Evolutionary conservation across 208 protist genomes (phyloP).

Genomic region (Leishmania martiniquensis): DNA sequence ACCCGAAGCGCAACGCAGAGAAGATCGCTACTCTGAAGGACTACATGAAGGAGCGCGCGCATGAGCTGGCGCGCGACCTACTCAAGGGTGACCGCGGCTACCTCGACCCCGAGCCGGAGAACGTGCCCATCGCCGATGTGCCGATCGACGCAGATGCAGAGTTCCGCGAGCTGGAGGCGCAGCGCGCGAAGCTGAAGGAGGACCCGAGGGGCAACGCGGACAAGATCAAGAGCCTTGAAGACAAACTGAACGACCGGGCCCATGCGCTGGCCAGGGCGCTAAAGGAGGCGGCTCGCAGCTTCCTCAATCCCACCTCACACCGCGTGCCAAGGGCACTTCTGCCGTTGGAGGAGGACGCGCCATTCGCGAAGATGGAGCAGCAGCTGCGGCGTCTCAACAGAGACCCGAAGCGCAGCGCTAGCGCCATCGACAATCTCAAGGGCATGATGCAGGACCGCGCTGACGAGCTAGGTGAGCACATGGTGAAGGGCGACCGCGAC

Average conservation of each 20-base stretch:
- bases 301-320: conserved; percentile 56
- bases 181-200: conserved; percentile 72
- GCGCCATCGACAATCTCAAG: conserved; percentile 67
- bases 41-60: conserved; percentile 61
- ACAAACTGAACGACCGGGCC: conserved; percentile 72
- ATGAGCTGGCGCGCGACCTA: conserved; percentile 62
- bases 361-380: conserved; percentile 70
- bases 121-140: conserved; percentile 64
- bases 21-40: conserved; percentile 55
- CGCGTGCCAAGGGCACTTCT: conserved; percentile 65
- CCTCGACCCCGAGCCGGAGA: conserved; percentile 77
- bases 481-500: conserved; percentile 68
- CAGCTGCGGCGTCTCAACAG: conserved; percentile 63
- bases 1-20: conserved; percentile 52
- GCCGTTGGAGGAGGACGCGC: conserved; percentile 67
- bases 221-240: conserved; percentile 60
- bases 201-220: conserved; percentile 52
- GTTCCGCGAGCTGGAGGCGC: conserved; percentile 62
- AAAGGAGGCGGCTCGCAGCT: conserved; percentile 58
- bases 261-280: conserved; percentile 63
- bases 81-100: conserved; percentile 71
- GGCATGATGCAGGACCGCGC: conserved; percentile 77
- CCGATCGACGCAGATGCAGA: conserved; percentile 53
- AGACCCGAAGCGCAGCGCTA: conserved; percentile 57
- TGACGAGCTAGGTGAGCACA: conserved; percentile 58